Evolutionary conservation across 1,284 basidiomycete species (phyloP).

Genomic region (Marasmius sp.): DNA sequence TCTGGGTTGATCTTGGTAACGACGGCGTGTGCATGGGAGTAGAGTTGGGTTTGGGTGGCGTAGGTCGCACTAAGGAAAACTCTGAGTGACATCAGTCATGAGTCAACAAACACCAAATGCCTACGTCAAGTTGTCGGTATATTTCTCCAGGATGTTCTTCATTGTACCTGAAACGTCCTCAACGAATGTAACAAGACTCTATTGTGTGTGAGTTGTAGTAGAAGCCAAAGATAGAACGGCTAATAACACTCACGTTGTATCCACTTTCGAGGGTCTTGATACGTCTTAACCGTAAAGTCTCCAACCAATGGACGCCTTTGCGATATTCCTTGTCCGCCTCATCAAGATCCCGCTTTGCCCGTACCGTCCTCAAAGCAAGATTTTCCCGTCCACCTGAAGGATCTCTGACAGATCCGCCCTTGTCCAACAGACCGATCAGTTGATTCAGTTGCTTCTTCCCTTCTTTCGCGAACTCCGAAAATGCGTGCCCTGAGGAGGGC

Average conservation of each 20-base stretch:
- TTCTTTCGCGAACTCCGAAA: conserved; percentile 78
- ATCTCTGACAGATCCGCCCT: conserved; percentile 62
- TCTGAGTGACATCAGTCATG: conserved; percentile 7
- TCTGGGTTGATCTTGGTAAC: conserved; percentile 70
- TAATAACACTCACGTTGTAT: conserved; percentile 54
- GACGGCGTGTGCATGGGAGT: conserved; percentile 52
- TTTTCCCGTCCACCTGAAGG: conserved; percentile 54
- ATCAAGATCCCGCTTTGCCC: conserved; percentile 87
- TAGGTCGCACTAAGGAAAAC: conserved; percentile 55
- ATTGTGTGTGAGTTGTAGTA: conserved; percentile 6
- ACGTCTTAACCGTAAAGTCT: conserved; percentile 84
- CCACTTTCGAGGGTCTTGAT: conserved; percentile 84
- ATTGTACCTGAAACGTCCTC: conserved; percentile 71
- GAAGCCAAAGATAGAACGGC: neutral
- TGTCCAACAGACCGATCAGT: conserved; percentile 75
- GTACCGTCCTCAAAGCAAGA: conserved; percentile 69
- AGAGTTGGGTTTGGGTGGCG: conserved; percentile 68
- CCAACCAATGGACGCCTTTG: conserved; percentile 88
- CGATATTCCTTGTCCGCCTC: conserved; percentile 95
- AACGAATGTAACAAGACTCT: conserved; percentile 82
- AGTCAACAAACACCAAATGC: conserved; percentile 22
- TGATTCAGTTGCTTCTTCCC: conserved; percentile 79
- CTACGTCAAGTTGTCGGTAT: conserved; percentile 77
- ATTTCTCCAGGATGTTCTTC: conserved; percentile 66
- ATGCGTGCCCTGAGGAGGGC: conserved; percentile 65